phyloP scores from a whole-genome alignment of 352 stramenopile species.

The Phytophthora pseudosyringae region DNA sequence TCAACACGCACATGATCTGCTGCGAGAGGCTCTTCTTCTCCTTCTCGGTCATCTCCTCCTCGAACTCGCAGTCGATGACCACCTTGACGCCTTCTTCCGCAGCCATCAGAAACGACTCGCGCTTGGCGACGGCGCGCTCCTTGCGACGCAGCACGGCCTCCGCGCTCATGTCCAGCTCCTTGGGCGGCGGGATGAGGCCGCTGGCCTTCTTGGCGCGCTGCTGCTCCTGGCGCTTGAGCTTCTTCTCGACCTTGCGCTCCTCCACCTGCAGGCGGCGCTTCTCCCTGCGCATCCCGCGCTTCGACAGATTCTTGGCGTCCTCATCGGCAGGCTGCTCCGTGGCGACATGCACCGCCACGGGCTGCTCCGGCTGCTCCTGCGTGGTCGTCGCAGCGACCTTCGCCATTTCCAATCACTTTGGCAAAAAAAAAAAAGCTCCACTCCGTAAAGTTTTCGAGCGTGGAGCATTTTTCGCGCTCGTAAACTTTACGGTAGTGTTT shows the following conservation, averaged over 20 bases:
- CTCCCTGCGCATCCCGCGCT: constrained; percentile 61
- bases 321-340: constrained; percentile 8
- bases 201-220: constrained; percentile 44
- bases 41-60: constrained; percentile 92
- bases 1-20: constrained; percentile 91
- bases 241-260: constrained; percentile 89
- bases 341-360: background rate
- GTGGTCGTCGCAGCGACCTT: background rate
- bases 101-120: constrained; percentile 78
- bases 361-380: constrained; percentile 2
- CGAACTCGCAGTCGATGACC: constrained; percentile 95
- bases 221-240: constrained; percentile 65
- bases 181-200: constrained; percentile 36
- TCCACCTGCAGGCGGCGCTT: constrained; percentile 76
- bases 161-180: constrained; percentile 82
- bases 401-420: constrained; percentile 6
- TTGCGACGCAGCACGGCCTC: constrained; percentile 68
- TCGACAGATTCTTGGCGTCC: constrained; percentile 39
- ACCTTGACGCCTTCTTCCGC: constrained; percentile 84
- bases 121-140: constrained; percentile 72
- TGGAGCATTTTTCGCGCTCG: no score
- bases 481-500: no score
- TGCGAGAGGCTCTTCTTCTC: constrained; percentile 94
- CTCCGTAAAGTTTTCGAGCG: no score
- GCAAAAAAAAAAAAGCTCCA: background rate